Conservation (phyloP, 176 grass and related monocot genomes). For the Puya raimondii region DNA sequence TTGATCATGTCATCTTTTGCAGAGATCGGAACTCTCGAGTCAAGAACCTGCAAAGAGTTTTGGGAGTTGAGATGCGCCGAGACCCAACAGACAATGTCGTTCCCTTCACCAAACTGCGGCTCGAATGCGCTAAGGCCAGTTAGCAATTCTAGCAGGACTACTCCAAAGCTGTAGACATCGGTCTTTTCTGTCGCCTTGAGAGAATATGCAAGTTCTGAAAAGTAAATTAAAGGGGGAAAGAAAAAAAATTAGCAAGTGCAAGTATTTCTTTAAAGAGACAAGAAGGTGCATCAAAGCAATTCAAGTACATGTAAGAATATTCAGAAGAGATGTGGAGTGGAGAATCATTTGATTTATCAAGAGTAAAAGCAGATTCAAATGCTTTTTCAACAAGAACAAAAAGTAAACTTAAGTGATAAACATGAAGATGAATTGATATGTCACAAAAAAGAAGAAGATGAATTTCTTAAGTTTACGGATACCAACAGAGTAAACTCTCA, state of each 20-base stretch:
- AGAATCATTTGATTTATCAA: no score
- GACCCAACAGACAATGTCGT: slow-evolving; percentile 78
- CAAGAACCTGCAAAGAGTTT: slow-evolving; percentile 38
- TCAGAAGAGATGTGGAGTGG: background rate
- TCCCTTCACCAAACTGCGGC: slow-evolving; percentile 56
- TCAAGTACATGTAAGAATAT: background rate
- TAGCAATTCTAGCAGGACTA: slow-evolving; percentile 72
- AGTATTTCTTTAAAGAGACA: background rate
- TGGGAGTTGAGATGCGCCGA: slow-evolving; percentile 33
- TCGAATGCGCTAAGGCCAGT: slow-evolving; percentile 68
- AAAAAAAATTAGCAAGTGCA: background rate
- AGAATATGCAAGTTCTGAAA: slow-evolving; percentile 69
- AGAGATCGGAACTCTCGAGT: slow-evolving; percentile 27
- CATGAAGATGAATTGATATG: no score
- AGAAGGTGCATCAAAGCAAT: background rate
- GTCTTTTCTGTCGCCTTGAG: slow-evolving; percentile 69
- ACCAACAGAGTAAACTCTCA: no score
- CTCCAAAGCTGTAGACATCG: slow-evolving; percentile 88
- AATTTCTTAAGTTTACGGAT: no score
- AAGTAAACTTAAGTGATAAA: no score
- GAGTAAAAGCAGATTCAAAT: no score
- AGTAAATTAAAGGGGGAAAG: background rate
- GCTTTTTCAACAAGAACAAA: no score
- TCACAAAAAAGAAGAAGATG: no score
- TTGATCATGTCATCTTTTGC: slow-evolving; percentile 55